Evolutionary conservation across 2,329 filamentous ascomycete species (phyloP).

Genomic region (Rasamsonia emersonii): DNA sequence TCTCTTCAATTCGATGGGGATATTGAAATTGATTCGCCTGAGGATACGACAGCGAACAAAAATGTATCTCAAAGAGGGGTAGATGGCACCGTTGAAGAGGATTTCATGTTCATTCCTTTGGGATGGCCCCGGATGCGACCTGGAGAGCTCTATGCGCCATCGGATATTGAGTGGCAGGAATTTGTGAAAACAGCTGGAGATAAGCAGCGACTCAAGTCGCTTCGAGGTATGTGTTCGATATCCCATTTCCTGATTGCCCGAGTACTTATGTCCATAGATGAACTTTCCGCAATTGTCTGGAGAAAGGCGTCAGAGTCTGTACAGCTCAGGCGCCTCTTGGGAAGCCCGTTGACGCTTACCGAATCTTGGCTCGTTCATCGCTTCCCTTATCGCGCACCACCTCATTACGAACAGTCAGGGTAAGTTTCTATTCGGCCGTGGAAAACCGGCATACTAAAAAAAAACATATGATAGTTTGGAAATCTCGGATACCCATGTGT

Average conservation of each 20-base stretch:
- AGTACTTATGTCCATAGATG: too few species aligned
- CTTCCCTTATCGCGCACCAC: slow-evolving; percentile 52
- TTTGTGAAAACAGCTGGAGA: slow-evolving; percentile 54
- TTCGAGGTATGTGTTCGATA: slow-evolving; percentile 42
- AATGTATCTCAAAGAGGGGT: not conserved
- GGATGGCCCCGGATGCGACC: slow-evolving; percentile 38
- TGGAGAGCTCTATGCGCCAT: slow-evolving; percentile 22
- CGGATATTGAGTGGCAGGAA: slow-evolving; percentile 55
- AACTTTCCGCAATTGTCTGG: slow-evolving; percentile 39
- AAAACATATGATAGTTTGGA: slow-evolving; percentile 15
- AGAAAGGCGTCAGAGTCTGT: slow-evolving; percentile 37
- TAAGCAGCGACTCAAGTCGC: slow-evolving; percentile 36
- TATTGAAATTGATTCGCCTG: slow-evolving; percentile 11
- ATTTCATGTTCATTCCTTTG: slow-evolving; percentile 52
- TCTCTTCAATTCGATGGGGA: slow-evolving; percentile 22
- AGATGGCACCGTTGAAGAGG: slow-evolving; percentile 29
- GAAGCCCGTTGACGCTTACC: slow-evolving; percentile 41
- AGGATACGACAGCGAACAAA: slow-evolving; percentile 6
- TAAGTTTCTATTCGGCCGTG: slow-evolving; percentile 35
- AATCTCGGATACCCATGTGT: slow-evolving; percentile 17
- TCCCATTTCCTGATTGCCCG: too few species aligned
- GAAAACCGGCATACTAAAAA: too few species aligned
- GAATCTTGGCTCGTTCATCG: slow-evolving; percentile 54
- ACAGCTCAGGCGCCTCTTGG: slow-evolving; percentile 37
- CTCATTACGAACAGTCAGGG: slow-evolving; percentile 53